Conservation (phyloP, 2,329 filamentous ascomycete genomes). For the Canariomyces notabilis region DNA sequence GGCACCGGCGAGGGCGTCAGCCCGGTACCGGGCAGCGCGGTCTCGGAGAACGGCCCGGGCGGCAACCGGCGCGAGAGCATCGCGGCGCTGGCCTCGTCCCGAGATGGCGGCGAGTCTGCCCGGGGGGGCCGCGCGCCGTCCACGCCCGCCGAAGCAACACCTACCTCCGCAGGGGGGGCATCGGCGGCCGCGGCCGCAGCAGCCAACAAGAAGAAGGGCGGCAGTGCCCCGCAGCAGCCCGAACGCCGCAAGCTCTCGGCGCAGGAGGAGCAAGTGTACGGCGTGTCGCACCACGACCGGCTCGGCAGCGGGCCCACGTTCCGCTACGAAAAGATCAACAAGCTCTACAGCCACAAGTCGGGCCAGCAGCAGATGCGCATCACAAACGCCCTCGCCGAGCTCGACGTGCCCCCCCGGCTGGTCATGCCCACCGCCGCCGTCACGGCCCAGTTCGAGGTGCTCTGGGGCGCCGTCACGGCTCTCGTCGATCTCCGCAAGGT, state of each 20-base stretch:
- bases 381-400: constrained; percentile 63
- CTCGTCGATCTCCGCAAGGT: constrained; percentile 71
- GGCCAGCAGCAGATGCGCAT: constrained; percentile 73
- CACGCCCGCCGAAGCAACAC: constrained; percentile 32
- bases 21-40: constrained; percentile 36
- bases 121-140: constrained; percentile 33
- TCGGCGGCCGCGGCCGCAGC: constrained; percentile 10
- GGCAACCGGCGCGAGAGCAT: constrained; percentile 50
- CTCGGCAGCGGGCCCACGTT: constrained; percentile 83
- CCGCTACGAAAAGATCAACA: constrained; percentile 76
- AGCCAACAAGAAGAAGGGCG: constrained; percentile 46
- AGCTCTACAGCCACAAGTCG: constrained; percentile 71
- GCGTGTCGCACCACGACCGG: constrained; percentile 80
- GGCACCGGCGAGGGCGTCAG: constrained; percentile 50
- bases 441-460: constrained; percentile 63
- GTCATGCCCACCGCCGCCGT: constrained; percentile 71
- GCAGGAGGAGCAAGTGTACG: constrained; percentile 74
- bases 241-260: constrained; percentile 67
- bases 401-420: constrained; percentile 65
- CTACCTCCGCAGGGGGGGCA: constrained; percentile 13
- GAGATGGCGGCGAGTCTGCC: constrained; percentile 42
- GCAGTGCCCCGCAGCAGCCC: constrained; percentile 36
- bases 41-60: constrained; percentile 35
- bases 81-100: constrained; percentile 36
- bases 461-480: constrained; percentile 62